Conservation (phyloP, 805 yeast genomes). For the Suhomyces faveliae region DNA sequence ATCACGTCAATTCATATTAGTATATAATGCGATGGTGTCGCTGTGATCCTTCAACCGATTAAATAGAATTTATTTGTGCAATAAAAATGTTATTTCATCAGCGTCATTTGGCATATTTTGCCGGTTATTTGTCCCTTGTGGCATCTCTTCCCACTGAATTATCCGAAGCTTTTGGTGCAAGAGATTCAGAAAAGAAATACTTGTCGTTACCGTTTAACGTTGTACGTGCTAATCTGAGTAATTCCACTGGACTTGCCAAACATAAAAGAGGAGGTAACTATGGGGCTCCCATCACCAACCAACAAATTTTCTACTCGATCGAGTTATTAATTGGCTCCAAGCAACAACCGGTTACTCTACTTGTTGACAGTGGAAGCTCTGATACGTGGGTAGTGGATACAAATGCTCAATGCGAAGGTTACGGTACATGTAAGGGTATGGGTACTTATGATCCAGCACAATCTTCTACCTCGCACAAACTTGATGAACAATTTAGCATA, state of each 20-base stretch:
- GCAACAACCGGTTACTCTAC: constrained; percentile 6
- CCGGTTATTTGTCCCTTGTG: background rate
- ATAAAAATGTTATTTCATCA: too few species aligned
- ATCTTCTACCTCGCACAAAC: constrained; percentile 3
- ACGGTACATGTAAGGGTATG: constrained; percentile 4
- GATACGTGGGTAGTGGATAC: constrained; percentile 6
- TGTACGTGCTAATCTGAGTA: too few species aligned
- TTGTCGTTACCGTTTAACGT: background rate
- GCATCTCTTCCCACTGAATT: background rate
- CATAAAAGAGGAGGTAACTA: background rate
- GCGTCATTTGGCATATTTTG: background rate
- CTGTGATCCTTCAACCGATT: too few species aligned
- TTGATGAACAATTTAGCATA: constrained; percentile 1
- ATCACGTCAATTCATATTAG: too few species aligned
- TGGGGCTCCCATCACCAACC: background rate
- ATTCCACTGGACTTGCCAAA: too few species aligned
- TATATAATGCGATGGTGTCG: too few species aligned
- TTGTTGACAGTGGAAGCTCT: background rate
- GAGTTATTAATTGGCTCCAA: constrained; percentile 7
- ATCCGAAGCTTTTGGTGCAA: background rate
- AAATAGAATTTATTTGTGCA: too few species aligned
- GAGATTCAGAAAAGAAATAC: background rate
- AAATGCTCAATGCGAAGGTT: constrained; percentile 1
- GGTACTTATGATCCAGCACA: constrained; percentile 5
- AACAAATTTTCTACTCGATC: background rate